Base-by-base conservation (phyloP, 2,329 filamentous ascomycete species). In the Gaeumannomyces tritici region DNA sequence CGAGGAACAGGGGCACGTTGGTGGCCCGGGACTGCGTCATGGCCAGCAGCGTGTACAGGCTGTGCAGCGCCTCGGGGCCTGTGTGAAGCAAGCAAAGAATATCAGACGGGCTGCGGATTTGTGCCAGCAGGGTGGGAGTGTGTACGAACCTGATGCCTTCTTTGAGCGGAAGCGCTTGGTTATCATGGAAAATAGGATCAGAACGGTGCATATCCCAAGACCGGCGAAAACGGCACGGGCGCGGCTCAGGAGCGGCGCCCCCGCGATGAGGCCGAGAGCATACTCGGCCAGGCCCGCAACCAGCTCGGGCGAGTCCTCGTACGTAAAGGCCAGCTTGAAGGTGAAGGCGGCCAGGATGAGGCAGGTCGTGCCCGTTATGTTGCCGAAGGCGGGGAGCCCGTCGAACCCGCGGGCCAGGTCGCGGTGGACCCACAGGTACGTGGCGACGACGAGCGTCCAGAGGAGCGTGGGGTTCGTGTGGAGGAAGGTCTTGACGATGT, bases 291-390 rank as follows among this genome's bases (percentile, higher is more conserved):
- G 74, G 2, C 78, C 80, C 3, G 77, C 73, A 28, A 93, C 79
- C 11, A 96, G 80, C 72, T 98, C 95, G 0, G 93, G 93, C 0
- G 93, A 90, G 73, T 98, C 95, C 62, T 91, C 87, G 58, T 86
- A 83, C 0, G 92, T 95, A 71, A 97, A 98, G 1, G 88, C 88
- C 28, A 97, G 77, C 75, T 99, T 99, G 80, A 98, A 99, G 4
- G 87, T 80, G 27, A 95, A 82, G 0, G 90, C 89, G 1, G 79
- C 75, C 5, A 76, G 75, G 8, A 78, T 72, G 3, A 85, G 72
- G 13, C 76, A 71, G 0, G 76, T 74, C 4, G 76, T 73, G 7
- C 77, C 67, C 0, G 75, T 73, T 2, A 78, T 75, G 15, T 75
- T 73, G 9, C 78, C 67, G 15, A 77, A 69, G 18, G 73, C 71